Base-by-base conservation (phyloP, 192 early-diverging fungal genomes). In the Umbelopsis sp. region DNA sequence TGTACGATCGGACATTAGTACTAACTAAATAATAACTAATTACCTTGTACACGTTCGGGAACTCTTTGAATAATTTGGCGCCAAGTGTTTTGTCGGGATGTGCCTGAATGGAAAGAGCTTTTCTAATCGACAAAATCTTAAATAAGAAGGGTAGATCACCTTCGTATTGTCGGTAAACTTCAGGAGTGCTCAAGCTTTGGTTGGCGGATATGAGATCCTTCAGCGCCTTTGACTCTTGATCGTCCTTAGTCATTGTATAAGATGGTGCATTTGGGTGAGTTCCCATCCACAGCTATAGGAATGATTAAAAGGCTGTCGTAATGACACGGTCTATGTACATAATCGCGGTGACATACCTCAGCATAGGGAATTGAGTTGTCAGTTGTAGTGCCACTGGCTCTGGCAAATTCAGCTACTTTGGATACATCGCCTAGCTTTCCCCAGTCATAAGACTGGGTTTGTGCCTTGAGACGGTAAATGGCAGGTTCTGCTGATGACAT, bases 31-130 rank as follows among this genome's bases (percentile, higher is more conserved):
- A 25, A 31, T 44, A 59, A 16, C 65, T 16, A 45, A 50, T 68
- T 77, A 74, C 80, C 87, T 96, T 97, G 87, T 99, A 99, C 12
- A 93, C 71, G 12, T 90, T 72, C n/a, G 97, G 96, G 32, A 78
- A 84, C 32, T 90, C 79, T 44, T 78, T 71, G 74, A 91, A 91
- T 36, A 99, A 83, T 44, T 81, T 74, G 45, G 85, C 74, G 3
- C 94, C 97, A n/a, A 97, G 85, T 20, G 51, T 72, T 79, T 98
- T 98, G 83, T 98, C 95, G 8, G 97, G 97, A 72, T 99, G 97
- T 10, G 97, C 97, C 78, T 99, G 97, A 72, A 99, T 99, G 20
- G 94, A 96, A 20, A 99, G 90, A 1, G 96, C 96, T 75, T 95
- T 92, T 50, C 83, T 80, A 32, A 95, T 91, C 22, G 94, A 94